Evolutionary conservation across 2,329 filamentous ascomycete genomes (phyloP).

Genomic region (Parascedosporium putredinis): DNA sequence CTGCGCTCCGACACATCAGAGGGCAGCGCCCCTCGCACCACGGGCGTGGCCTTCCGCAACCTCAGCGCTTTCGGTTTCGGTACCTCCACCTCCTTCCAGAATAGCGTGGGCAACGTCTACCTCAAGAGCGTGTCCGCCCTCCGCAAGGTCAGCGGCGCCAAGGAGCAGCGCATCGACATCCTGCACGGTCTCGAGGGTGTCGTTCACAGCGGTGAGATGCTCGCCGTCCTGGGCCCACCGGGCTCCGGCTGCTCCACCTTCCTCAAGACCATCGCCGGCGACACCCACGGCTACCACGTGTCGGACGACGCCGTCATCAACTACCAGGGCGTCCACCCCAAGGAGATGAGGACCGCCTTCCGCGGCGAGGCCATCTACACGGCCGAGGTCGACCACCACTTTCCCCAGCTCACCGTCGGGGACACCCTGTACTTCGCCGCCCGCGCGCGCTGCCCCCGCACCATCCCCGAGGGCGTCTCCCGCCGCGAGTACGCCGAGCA

Average conservation of each 20-base stretch:
- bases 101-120: slow-evolving; percentile 28
- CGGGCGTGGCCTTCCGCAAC: slow-evolving; percentile 31
- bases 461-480: slow-evolving; percentile 34
- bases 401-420: slow-evolving; percentile 47
- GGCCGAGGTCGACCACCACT: slow-evolving; percentile 54
- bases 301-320: slow-evolving; percentile 49
- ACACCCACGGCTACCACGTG: slow-evolving; percentile 54
- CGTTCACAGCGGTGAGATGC: slow-evolving; percentile 43
- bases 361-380: slow-evolving; percentile 57
- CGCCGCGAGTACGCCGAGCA: slow-evolving; percentile 31
- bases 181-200: slow-evolving; percentile 41
- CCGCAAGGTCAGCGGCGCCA: slow-evolving; percentile 17
- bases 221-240: slow-evolving; percentile 46
- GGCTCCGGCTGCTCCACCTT: slow-evolving; percentile 55
- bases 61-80: slow-evolving; percentile 32
- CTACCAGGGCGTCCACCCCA: slow-evolving; percentile 48
- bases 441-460: slow-evolving; percentile 36
- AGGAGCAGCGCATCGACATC: slow-evolving; percentile 32
- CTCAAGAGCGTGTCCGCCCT: slow-evolving; percentile 17
- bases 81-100: slow-evolving; percentile 30
- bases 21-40: slow-evolving; percentile 19
- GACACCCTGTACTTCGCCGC: slow-evolving; percentile 55
- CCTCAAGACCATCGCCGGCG: slow-evolving; percentile 44
- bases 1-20: slow-evolving; percentile 15
- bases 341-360: slow-evolving; percentile 44